Evolutionary conservation across 306 rosid species (phyloP).

Genomic region (Inga leiocalycina): DNA sequence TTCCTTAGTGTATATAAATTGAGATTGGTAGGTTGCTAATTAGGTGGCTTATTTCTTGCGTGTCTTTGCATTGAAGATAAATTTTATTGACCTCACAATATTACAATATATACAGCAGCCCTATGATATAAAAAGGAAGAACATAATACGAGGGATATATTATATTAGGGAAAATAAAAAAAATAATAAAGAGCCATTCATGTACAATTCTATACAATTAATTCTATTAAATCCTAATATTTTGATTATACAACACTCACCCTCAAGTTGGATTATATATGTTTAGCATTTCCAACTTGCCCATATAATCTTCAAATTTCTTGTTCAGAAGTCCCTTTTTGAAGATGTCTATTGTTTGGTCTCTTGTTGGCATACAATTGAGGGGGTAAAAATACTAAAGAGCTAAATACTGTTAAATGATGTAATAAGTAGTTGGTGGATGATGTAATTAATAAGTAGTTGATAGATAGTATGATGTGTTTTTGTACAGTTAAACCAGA

Average conservation of each 20-base stretch:
- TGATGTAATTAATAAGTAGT: too few relatives aligned
- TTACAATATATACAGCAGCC: too few relatives aligned
- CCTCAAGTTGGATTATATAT: not conserved
- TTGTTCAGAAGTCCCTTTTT: not conserved
- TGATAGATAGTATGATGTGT: too few relatives aligned
- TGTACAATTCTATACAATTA: not conserved
- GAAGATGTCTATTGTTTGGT: not conserved
- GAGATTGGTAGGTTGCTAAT: not conserved
- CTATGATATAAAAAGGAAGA: too few relatives aligned
- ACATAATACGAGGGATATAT: not conserved
- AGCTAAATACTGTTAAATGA: not conserved
- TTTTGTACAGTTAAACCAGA: too few relatives aligned
- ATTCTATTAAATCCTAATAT: too few relatives aligned
- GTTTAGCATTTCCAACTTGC: too few relatives aligned
- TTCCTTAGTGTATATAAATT: not conserved
- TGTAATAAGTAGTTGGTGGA: too few relatives aligned
- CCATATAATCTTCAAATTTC: too few relatives aligned
- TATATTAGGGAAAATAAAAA: not conserved
- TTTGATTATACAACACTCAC: not conserved
- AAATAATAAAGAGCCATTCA: not conserved
- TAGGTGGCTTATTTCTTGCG: not conserved
- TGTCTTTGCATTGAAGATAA: not conserved
- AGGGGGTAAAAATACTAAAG: not conserved
- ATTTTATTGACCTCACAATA: not conserved
- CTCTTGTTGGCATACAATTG: not conserved